Evolutionary conservation across 805 yeast genomes (phyloP).

Genomic region (Myxozyma melibiosi): DNA sequence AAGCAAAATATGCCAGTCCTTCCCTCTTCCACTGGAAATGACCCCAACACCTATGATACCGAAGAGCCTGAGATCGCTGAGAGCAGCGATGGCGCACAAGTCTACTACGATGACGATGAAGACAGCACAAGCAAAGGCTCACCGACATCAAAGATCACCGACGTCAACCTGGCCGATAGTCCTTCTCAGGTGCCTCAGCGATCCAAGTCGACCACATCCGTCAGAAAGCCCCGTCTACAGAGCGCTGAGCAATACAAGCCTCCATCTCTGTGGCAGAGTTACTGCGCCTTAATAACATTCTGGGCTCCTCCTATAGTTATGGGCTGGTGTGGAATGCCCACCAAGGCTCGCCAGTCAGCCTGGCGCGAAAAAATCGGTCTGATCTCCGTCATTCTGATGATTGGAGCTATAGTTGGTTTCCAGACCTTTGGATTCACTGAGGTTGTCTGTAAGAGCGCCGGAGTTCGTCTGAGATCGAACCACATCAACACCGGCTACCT

Average conservation of each 20-base stretch:
- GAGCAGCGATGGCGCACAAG: conserved; percentile 2
- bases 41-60: conserved; percentile 47
- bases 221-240: not conserved
- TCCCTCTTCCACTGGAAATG: conserved; percentile 74
- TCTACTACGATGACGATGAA: conserved; percentile 17
- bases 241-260: conserved; percentile 18
- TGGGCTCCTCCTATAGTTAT: conserved; percentile 87
- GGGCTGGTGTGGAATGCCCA: conserved; percentile 71
- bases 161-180: not conserved
- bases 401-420: conserved; percentile 80
- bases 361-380: conserved; percentile 97
- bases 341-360: conserved; percentile 83
- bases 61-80: conserved; percentile 1
- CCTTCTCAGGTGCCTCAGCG: not conserved
- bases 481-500: conserved; percentile 63
- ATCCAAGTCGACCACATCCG: not conserved
- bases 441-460: conserved; percentile 64
- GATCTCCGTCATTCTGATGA: conserved; percentile 67
- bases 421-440: conserved; percentile 88
- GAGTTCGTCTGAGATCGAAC: conserved; percentile 57
- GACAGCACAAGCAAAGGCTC: conserved; percentile 22
- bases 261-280: conserved; percentile 66
- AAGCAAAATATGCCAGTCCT: conserved; percentile 64
- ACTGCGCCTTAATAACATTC: conserved; percentile 79
- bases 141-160: conserved; percentile 13